Evolutionary conservation across 202 grass and related monocot genomes (phyloP), one percentile per base, ranked within the genome.

Genomic region (Schoenoplectus triqueter): DNA sequence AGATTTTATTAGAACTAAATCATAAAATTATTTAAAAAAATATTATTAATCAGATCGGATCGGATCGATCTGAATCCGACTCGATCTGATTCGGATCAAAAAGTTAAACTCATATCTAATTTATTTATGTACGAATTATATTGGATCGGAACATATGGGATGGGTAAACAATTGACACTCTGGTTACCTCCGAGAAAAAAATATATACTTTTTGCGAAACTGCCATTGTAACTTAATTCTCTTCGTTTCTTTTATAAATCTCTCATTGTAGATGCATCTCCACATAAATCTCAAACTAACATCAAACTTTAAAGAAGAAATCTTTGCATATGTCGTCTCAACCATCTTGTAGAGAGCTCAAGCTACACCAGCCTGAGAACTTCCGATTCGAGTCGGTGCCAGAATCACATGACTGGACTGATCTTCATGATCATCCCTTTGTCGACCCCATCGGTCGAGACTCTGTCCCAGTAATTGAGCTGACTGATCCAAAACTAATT

Each of bases 351-450:
- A 46, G 21, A 41, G 15, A 31, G 2, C 21, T 42, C 22, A 42
- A 46, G 67, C 67, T 71, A 71, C 14, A 76, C 73, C 73, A 84
- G 21, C 73, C 73, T 9, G 82, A 11, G 69, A 79, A 90, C 84
- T 90, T 94, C 87, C 90, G 91, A 62, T 92, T 97, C 85, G 85
- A 75, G 2, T 86, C 70, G 0, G 92, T 94, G 51, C 95, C 92
- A 1, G 92, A 97, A 50, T 88, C 95, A n/a, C 92, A 94, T 74
- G 78, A 89, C 4, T 97, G 95, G 95, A 19, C 90, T 7, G 82
- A 84, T 42, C 80, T 94, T 2, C 9, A 88, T 72, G 95, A 94
- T 17, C 89, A 90, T 81, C 95, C 95, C 2, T 84, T 87, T 41
- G 81, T 88, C 1, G 87, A 87, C 73, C 15, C 41, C 19, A 61